Percentiles rank a stretch among this genome's conserved stretches.
These are phyloP conservation scores for Lasiosphaeria hispida DNA, from an alignment of 495 filamentous ascomycete genomes.

Conservation along the genomic window DNA sequence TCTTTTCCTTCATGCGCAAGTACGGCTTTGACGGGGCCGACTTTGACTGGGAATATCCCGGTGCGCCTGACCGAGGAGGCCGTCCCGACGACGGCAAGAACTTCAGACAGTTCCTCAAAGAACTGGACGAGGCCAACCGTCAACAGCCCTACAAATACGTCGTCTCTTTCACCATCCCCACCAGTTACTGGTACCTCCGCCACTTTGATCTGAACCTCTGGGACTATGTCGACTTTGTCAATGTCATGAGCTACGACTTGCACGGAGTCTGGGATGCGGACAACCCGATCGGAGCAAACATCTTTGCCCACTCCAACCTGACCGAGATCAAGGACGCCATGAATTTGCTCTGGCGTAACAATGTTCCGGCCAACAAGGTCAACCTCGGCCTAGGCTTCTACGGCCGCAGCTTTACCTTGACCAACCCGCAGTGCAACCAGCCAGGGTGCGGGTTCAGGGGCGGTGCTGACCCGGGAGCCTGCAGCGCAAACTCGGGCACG, in stretches of 20 bases:
- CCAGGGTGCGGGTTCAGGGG: slow-evolving; percentile 28
- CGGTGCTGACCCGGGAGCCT: slow-evolving; percentile 28
- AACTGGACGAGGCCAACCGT: not conserved
- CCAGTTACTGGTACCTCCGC: slow-evolving; percentile 55
- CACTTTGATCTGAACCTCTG: slow-evolving; percentile 49
- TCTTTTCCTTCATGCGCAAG: not conserved
- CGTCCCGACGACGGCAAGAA: slow-evolving; percentile 36
- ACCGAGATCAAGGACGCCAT: slow-evolving; percentile 50
- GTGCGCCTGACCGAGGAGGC: slow-evolving; percentile 38
- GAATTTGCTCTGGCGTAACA: slow-evolving; percentile 51
- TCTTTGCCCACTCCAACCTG: slow-evolving; percentile 51
- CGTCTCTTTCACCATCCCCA: slow-evolving; percentile 45
- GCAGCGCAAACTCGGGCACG: slow-evolving; percentile 30
- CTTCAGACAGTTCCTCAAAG: slow-evolving; percentile 25
- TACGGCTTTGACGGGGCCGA: slow-evolving; percentile 44
- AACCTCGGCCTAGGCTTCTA: slow-evolving; percentile 51
- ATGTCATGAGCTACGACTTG: slow-evolving; percentile 56
- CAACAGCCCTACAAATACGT: not conserved
- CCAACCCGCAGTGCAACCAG: slow-evolving; percentile 11
- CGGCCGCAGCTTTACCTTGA: slow-evolving; percentile 36
- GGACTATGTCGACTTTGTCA: slow-evolving; percentile 48
- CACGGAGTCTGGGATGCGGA: slow-evolving; percentile 25
- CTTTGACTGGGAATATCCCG: slow-evolving; percentile 54
- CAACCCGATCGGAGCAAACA: slow-evolving; percentile 28
- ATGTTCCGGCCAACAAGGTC: slow-evolving; percentile 42